These are phyloP conservation scores for Suillus decipiens DNA, from an alignment of 768 basidiomycete genomes.

Conservation along the genomic window DNA sequence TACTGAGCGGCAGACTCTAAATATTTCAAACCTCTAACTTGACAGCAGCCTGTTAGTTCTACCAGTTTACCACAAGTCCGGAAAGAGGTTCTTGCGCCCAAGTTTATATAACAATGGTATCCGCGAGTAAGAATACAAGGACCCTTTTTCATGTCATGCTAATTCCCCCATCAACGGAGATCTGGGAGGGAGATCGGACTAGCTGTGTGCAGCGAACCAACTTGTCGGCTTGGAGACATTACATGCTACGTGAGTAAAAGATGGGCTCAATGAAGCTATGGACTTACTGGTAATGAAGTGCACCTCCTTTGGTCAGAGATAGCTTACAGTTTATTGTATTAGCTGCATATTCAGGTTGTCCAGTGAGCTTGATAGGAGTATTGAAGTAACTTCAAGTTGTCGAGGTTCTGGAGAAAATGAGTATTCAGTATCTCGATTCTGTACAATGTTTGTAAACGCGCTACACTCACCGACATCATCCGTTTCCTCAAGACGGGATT, in stretches of 20 bases:
- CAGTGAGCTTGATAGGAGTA: slow-evolving; percentile 20
- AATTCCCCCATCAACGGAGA: too few relatives aligned
- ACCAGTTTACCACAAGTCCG: neutral
- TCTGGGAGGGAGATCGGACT: too few relatives aligned
- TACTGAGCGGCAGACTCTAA: neutral
- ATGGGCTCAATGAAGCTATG: neutral
- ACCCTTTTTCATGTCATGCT: too few relatives aligned
- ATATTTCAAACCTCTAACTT: neutral
- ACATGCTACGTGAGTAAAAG: neutral
- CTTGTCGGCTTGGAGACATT: neutral
- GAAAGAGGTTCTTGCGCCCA: neutral
- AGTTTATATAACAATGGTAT: neutral
- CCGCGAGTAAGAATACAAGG: neutral
- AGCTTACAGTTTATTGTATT: slow-evolving; percentile 34
- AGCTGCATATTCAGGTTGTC: slow-evolving; percentile 32
- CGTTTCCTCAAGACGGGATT: neutral
- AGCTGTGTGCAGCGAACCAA: too few relatives aligned
- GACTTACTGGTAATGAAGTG: neutral
- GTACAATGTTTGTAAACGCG: neutral
- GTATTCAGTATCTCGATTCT: neutral
- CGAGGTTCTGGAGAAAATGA: neutral
- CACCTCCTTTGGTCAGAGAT: slow-evolving; percentile 18
- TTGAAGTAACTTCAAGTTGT: neutral
- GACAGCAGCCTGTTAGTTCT: neutral
- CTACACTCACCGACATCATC: neutral